Base-by-base conservation (phyloP, 2,329 filamentous ascomycete species). In the Hypoxylon sp. region DNA sequence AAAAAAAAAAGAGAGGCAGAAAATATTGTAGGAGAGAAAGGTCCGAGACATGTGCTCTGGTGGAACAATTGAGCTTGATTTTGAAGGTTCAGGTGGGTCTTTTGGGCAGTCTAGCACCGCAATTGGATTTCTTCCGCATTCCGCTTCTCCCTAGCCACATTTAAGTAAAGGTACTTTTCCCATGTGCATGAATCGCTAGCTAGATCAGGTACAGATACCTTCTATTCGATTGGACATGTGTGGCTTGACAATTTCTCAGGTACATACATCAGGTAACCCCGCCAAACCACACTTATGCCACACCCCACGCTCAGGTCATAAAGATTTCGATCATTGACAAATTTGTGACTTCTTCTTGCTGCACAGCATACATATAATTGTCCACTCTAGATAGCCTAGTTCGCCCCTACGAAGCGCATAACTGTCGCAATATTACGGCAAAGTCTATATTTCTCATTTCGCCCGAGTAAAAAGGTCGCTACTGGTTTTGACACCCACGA, bases 301-400 rank as follows among this genome's bases (percentile, higher is more conserved):
- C 58, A 61, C 55, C 58, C 58, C 58, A 61, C 58, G 58, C 49
- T 59, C 55, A 59, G 58, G 55, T 59, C 46, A 48, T 61, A 59
- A 61, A 61, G 58, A 56, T 59, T 62, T 62, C 57, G 12, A 55
- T 54, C 49, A 54, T 48, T 49, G 32, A 49, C 52, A 61, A 61
- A 61, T 59, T 59, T 57, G 42, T 59, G 50, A 61, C 37, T 61
- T 41, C 26, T 35, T 43, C 32, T 37, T 35, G n/a, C n/a, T n/a
- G 19, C 38, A 45, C 44, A 29, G 23, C 21, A 30, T 42, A 42
- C 46, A 51, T 30, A 19, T 46, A 48, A 46, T 38, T 41, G 40
- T n/a, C n/a, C n/a, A n/a, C n/a, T n/a, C 32, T 27, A n/a, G 45
- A n/a, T 23, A 17, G 23, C 20, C 3, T 30, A 48, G 12, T 31